A percentile compares a stretch with the other conserved stretches of the same genome.
These are phyloP conservation scores for Yamadazyma spencermartinsiae DNA, from an alignment of 1,139 yeast species.

Conservation along the genomic window DNA sequence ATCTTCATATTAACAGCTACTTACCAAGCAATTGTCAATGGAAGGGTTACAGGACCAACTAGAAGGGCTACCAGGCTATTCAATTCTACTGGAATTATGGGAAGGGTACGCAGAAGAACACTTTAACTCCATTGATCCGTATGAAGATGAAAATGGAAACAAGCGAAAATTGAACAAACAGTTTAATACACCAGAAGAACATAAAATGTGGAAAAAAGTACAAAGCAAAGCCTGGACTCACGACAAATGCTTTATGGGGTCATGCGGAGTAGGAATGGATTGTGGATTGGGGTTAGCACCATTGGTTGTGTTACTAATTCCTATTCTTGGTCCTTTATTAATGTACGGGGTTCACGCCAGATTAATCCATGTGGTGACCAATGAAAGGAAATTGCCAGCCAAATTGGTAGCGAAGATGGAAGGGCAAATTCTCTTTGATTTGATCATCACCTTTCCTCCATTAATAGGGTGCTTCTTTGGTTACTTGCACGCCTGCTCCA, in stretches of 20 bases:
- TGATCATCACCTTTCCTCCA: slow-evolving; percentile 76
- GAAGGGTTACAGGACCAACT: slow-evolving; percentile 33
- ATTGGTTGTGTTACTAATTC: slow-evolving; percentile 58
- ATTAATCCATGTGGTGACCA: slow-evolving; percentile 56
- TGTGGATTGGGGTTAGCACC: slow-evolving; percentile 81
- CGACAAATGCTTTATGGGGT: slow-evolving; percentile 78
- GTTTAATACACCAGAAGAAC: slow-evolving; percentile 57
- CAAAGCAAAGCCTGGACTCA: slow-evolving; percentile 82
- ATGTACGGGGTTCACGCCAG: slow-evolving; percentile 80
- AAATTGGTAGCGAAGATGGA: slow-evolving; percentile 66
- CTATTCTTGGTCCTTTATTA: slow-evolving; percentile 75
- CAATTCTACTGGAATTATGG: slow-evolving; percentile 52
- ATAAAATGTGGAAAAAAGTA: slow-evolving; percentile 67
- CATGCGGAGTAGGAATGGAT: slow-evolving; percentile 68
- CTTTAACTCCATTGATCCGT: slow-evolving; percentile 70
- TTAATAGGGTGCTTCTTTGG: slow-evolving; percentile 71
- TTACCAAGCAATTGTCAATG: slow-evolving; percentile 7
- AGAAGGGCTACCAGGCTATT: slow-evolving; percentile 60
- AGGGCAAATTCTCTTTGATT: slow-evolving; percentile 70
- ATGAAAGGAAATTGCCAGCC: slow-evolving; percentile 58
- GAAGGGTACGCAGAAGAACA: slow-evolving; percentile 67
- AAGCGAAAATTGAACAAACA: slow-evolving; percentile 60
- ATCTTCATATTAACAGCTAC: neutral
- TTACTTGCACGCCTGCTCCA: slow-evolving; percentile 86
- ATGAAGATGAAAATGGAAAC: slow-evolving; percentile 55